A percentile compares a stretch with the other conserved stretches of the same genome.
These are phyloP conservation scores for Serpula lacrymans DNA, from an alignment of 768 basidiomycete genomes.

Conservation along the genomic window DNA sequence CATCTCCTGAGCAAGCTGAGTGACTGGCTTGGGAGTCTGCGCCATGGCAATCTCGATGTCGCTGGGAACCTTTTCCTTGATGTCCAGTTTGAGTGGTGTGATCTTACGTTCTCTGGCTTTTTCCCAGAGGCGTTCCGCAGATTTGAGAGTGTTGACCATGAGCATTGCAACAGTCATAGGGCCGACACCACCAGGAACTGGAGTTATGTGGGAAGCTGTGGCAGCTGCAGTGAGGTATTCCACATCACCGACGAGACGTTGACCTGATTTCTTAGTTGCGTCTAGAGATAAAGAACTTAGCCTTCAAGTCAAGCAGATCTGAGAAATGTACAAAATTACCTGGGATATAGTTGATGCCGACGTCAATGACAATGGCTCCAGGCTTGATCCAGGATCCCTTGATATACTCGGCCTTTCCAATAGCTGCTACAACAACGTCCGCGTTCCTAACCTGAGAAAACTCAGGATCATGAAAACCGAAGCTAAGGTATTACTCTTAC, in stretches of 20 bases:
- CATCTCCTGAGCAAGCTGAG: slow-evolving; percentile 81
- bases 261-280: slow-evolving; percentile 87
- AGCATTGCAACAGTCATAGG: slow-evolving; percentile 99
- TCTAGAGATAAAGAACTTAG: slow-evolving; percentile 55
- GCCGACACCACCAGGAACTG: slow-evolving; percentile 97
- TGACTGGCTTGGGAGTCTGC: slow-evolving; percentile 88
- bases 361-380: slow-evolving; percentile 94
- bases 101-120: slow-evolving; percentile 61
- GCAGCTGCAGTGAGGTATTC: slow-evolving; percentile 73
- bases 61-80: slow-evolving; percentile 85
- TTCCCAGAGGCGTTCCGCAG: slow-evolving; percentile 81
- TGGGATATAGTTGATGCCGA: slow-evolving; percentile 94
- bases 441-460: slow-evolving; percentile 68
- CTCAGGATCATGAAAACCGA: slow-evolving; percentile 7
- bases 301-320: too few species aligned
- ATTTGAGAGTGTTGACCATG: slow-evolving; percentile 89
- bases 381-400: slow-evolving; percentile 95
- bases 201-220: slow-evolving; percentile 89
- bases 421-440: slow-evolving; percentile 95
- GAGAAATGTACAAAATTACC: slow-evolving; percentile 45
- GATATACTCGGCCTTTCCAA: slow-evolving; percentile 87
- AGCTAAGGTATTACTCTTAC: slow-evolving; percentile 41
- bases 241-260: slow-evolving; percentile 95
- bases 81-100: slow-evolving; percentile 73
- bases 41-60: slow-evolving; percentile 97